Evolutionary conservation across 805 yeast genomes (phyloP), one percentile per base, ranked within the genome.

Genomic region (Saccharomycopsis sp.): DNA sequence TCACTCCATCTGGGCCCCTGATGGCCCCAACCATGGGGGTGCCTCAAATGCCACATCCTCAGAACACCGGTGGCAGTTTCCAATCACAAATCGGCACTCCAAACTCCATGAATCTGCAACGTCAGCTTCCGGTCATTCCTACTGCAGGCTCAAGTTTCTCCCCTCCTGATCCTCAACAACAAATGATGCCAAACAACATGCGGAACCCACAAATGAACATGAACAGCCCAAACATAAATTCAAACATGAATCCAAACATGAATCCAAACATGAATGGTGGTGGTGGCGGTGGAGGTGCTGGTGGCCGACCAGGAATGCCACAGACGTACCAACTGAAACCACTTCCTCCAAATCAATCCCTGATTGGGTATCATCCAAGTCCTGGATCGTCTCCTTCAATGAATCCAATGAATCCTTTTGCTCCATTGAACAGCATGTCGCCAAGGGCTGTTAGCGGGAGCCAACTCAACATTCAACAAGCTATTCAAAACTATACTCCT

Each of bases 401-500:
- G 6, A 34, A 19, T n/a, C 47, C 42, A 18, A 4, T 19, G 50
- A 56, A 38, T 63, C 66, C 31, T 56, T 63, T 63, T 52, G 27
- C 27, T 25, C 27, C 27, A 10, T 15, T 16, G 17, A 57, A 22
- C 56, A 55, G 45, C 52, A 53, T 44, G 31, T 6, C 7, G 9
- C 8, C 22, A 7, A 52, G 42, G 8, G 20, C 15, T 23, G 12
- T 8, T n/a, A 3, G 18, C 15, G 29, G 17, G 19, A 36, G 35
- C 18, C 23, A 22, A 30, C 13, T 31, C 4, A 19, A 33, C 36
- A 52, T 32, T 47, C 54, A 30, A 30, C 39, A 26, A 12, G 43
- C 43, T 9, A 29, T 32, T 7, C 38, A 18, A 26, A 53, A 49
- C 30, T 50, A 56, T 30, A 64, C 77, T 0, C 87, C 88, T 1